Base-by-base conservation (phyloP, 2,329 filamentous ascomycete species). In the Intubia oerlemansii region DNA sequence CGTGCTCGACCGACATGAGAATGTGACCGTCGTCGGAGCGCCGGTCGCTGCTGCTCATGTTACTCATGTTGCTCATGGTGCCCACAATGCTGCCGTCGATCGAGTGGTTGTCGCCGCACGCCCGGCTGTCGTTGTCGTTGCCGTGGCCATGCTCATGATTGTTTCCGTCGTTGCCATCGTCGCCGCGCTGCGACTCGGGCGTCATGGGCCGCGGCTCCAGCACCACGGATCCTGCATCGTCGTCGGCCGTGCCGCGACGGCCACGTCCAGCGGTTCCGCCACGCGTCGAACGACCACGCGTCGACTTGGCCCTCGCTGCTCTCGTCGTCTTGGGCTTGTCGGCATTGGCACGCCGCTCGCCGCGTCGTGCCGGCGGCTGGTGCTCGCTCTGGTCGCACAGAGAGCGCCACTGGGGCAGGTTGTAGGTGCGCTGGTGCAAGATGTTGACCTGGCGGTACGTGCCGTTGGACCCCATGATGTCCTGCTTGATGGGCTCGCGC, bases 381-480 rank as follows among this genome's bases (percentile, higher is more conserved):
- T 98, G 82, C 42, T 92, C 84, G 46, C 80, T 84, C 51, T 93
- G 82, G 37, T 93, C 79, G 46, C 84, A 93, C 22, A 95, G 62
- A 31, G 79, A 67, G 40, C 82, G 80, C 88, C 88, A 98, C 50
- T 98, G 84, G 1, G 85, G 85, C 5, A 98, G 59, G 41, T 93
- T 98, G 56, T 98, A 98, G 10, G 82, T 82, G 46, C 88, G 68
- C 47, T 90, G 81, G 52, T 93, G 90, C 43, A 95, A 73, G 34
- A 98, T 84, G 46, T 98, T 98, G 44, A 88, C 80, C 49, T 98
- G 88, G 20, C 85, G 85, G 47, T 93, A 98, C 32, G 80, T 90
- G 32, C 88, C 90, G 45, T 85, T 81, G 29, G 79, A 81, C 24
- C 88, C 88, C 60, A 90, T 85, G 42, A 98, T 98, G 43, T 98